Evolutionary conservation across 108 stramenopile species (phyloP).

Genomic region (Skeletonema costatum): DNA sequence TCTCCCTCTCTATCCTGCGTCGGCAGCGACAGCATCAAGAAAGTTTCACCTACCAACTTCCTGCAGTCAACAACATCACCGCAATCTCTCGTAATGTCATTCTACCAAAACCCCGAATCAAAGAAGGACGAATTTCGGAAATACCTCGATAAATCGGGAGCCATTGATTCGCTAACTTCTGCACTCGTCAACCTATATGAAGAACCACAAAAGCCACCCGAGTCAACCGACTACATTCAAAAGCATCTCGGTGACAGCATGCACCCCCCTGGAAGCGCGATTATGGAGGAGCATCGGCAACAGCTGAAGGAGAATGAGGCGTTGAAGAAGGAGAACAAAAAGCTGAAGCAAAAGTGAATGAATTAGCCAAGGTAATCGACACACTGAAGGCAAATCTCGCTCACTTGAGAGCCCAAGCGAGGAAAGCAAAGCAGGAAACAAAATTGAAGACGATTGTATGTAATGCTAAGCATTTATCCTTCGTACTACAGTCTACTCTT

Average conservation of each 20-base stretch:
- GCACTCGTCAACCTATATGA: conserved; percentile 28
- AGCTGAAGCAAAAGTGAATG: neutral
- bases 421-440: neutral
- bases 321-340: neutral
- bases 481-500: neutral
- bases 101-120: conserved; percentile 37
- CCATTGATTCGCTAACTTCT: conserved; percentile 83
- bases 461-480: too few species aligned
- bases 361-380: neutral
- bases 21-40: too few species aligned
- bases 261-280: neutral
- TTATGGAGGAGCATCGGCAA: neutral
- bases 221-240: conserved; percentile 30
- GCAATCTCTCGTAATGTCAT: neutral
- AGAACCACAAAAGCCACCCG: conserved; percentile 14
- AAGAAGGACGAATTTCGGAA: conserved; percentile 97
- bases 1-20: too few species aligned
- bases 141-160: conserved; percentile 94
- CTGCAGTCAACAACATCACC: too few species aligned
- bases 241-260: neutral
- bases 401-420: neutral
- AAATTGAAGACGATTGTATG: neutral
- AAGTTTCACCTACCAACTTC: too few species aligned
- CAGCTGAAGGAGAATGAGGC: neutral
- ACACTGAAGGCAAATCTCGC: neutral